Conservation (phyloP, 2,329 filamentous ascomycete species). For the Aspergillus novoparasiticus region DNA sequence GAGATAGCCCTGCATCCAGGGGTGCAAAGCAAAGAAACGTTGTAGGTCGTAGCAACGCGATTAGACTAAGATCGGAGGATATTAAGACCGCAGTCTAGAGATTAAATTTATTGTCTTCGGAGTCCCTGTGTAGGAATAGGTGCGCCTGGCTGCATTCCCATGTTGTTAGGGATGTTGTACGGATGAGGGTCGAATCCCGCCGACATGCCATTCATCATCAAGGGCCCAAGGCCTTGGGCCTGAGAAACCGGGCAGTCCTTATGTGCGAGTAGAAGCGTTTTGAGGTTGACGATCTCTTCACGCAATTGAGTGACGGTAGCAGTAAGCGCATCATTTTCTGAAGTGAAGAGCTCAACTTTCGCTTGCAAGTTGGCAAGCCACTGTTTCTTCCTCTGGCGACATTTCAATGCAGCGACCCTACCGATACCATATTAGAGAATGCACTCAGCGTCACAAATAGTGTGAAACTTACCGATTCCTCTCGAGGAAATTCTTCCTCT, state of each 20-base stretch:
- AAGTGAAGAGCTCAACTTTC: conserved; percentile 91
- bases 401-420: conserved; percentile 94
- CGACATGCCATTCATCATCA: conserved; percentile 45
- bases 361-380: conserved; percentile 94
- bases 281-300: conserved; percentile 93
- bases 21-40: conserved; percentile 10
- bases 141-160: conserved; percentile 44
- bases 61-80: conserved; percentile 11
- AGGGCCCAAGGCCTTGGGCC: conserved; percentile 68
- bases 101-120: conserved; percentile 31
- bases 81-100: conserved; percentile 12
- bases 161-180: conserved; percentile 44
- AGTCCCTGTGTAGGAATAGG: conserved; percentile 41
- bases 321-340: conserved; percentile 85
- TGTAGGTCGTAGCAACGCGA: conserved; percentile 1
- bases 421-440: background rate
- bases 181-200: conserved; percentile 46
- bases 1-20: conserved; percentile 12
- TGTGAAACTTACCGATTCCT: conserved; percentile 76
- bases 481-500: conserved; percentile 96
- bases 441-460: background rate
- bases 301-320: conserved; percentile 80
- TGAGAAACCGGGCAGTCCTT: conserved; percentile 95
- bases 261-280: conserved; percentile 88
- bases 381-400: conserved; percentile 97